A percentile compares a stretch with the other conserved stretches of the same genome.
Conservation (phyloP, 75 land plant genomes). For the Pseudotsuga menziesii region DNA sequence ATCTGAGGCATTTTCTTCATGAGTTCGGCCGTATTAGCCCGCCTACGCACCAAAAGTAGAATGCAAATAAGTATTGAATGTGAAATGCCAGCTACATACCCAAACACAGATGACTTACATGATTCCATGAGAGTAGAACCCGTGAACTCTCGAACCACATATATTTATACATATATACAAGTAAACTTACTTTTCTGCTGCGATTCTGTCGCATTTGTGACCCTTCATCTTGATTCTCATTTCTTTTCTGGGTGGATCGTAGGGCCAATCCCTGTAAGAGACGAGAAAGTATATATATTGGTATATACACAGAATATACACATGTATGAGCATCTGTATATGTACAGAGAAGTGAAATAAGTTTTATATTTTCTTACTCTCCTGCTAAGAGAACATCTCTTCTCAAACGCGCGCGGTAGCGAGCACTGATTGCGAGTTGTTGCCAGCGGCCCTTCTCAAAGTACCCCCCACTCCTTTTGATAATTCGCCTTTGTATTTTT, state of each 20-base stretch:
- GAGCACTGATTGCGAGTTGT: conserved; percentile 76
- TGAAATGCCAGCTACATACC: not conserved
- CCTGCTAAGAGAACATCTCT: conserved; percentile 85
- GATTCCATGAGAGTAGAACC: no score
- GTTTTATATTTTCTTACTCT: conserved; percentile 29
- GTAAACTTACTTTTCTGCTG: conserved; percentile 68
- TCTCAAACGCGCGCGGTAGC: conserved; percentile 74
- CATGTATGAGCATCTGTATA: not conserved
- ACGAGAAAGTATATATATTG: not conserved
- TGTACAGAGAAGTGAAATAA: not conserved
- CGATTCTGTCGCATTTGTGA: conserved; percentile 86
- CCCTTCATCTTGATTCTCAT: conserved; percentile 86
- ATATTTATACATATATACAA: not conserved
- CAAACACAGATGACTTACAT: not conserved
- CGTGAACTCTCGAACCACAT: not conserved
- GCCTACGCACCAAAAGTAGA: conserved; percentile 23
- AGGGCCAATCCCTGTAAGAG: conserved; percentile 77
- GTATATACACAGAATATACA: not conserved
- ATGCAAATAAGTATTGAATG: not conserved
- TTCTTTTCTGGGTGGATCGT: conserved; percentile 74
- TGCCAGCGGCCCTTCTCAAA: conserved; percentile 86
- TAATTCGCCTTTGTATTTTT: conserved; percentile 62
- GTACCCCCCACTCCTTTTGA: conserved; percentile 92
- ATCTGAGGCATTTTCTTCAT: conserved; percentile 95
- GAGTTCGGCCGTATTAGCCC: conserved; percentile 74